Evolutionary conservation across 768 basidiomycete species (phyloP).

Genomic region (Lactifluus piperatus): DNA sequence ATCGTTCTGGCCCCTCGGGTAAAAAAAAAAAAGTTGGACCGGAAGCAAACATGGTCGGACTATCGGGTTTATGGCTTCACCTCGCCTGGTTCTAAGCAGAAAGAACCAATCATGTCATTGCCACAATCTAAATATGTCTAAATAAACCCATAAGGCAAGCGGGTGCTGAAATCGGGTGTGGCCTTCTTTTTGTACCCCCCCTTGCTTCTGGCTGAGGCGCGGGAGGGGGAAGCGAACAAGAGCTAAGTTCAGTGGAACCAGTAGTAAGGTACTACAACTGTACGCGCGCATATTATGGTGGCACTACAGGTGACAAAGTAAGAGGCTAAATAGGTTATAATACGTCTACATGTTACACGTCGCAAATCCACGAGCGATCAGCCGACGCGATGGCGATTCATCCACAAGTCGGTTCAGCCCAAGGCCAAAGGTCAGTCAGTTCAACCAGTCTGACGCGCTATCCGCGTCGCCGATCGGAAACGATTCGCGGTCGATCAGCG

Average conservation of each 20-base stretch:
- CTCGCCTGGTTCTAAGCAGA: no score
- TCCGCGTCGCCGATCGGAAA: slow-evolving; percentile 9
- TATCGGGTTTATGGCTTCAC: not conserved
- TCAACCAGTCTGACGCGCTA: not conserved
- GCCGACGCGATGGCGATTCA: not conserved
- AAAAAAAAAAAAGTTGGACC: no score
- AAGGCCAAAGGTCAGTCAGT: no score
- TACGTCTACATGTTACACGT: not conserved
- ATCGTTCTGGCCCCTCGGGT: not conserved
- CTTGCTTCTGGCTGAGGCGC: no score
- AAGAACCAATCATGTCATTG: no score
- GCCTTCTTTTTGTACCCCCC: no score
- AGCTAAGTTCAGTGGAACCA: no score
- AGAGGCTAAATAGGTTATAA: not conserved
- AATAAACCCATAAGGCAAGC: not conserved
- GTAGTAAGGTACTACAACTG: not conserved
- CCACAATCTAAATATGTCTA: not conserved
- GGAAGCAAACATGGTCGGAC: no score
- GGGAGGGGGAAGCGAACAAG: not conserved
- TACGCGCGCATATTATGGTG: not conserved
- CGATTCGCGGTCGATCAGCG: slow-evolving; percentile 13
- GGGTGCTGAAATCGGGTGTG: not conserved
- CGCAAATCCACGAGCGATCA: not conserved
- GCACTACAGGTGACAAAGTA: not conserved
- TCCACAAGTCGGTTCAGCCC: no score